Evolutionary conservation across 306 rosid genomes (phyloP).

Genomic region (Mimosa bimucronata): DNA sequence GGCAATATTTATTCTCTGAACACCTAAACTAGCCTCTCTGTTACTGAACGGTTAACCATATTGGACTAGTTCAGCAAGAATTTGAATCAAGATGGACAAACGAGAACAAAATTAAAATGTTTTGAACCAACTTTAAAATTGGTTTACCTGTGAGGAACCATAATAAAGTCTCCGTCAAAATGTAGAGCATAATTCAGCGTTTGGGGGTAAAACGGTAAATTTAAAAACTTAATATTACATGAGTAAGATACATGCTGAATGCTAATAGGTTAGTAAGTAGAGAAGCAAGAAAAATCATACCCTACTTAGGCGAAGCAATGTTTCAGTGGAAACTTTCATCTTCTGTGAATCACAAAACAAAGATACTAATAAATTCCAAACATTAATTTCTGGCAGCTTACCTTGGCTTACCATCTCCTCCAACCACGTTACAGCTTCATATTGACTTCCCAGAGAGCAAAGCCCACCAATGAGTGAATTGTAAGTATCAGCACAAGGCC

Average conservation of each 20-base stretch:
- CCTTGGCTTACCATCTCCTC: constrained; percentile 67
- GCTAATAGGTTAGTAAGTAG: not conserved
- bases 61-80: not conserved
- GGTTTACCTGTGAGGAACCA: not conserved
- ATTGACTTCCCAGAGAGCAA: constrained; percentile 50
- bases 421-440: constrained; percentile 61
- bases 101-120: not conserved
- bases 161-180: not conserved
- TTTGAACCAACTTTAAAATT: not conserved
- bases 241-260: not conserved
- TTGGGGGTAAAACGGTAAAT: not conserved
- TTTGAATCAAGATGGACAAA: not conserved
- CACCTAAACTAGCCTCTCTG: not conserved
- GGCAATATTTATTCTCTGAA: not conserved
- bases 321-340: constrained; percentile 30
- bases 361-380: constrained; percentile 48
- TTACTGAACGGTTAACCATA: not conserved
- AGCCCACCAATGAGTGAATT: constrained; percentile 54
- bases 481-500: constrained; percentile 51
- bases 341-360: constrained; percentile 40
- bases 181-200: too few relatives aligned
- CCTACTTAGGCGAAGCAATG: constrained; percentile 37
- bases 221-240: not conserved
- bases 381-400: constrained; percentile 47
- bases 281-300: constrained; percentile 36